A percentile compares a stretch with the other conserved stretches of the same genome.
These are phyloP conservation scores for Suillus lakei DNA, from an alignment of 768 basidiomycete genomes.

Conservation along the genomic window DNA sequence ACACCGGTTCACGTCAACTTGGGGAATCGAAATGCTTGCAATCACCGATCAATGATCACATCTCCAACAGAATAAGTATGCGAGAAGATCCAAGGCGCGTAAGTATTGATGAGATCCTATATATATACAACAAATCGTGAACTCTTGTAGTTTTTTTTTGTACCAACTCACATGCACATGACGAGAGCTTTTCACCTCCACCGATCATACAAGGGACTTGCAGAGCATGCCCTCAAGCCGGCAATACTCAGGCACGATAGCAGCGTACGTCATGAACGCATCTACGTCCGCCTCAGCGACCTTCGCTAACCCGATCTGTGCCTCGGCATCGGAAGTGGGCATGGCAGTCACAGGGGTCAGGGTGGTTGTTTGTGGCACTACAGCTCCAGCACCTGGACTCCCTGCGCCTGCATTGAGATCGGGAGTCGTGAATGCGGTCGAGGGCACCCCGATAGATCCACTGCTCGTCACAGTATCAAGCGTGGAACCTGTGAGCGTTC, in stretches of 20 bases:
- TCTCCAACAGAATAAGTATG: too few species aligned
- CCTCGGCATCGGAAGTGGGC: constrained; percentile 72
- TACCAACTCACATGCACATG: constrained; percentile 10
- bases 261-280: constrained; percentile 84
- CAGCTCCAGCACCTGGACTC: constrained; percentile 36
- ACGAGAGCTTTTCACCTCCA: not conserved
- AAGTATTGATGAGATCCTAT: constrained; percentile 16
- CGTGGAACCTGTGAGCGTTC: constrained; percentile 59
- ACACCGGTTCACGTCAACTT: not conserved
- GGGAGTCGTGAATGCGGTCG: constrained; percentile 65
- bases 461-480: constrained; percentile 36
- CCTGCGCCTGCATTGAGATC: constrained; percentile 47
- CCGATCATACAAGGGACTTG: constrained; percentile 54
- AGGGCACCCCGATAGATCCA: constrained; percentile 44
- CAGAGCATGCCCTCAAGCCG: constrained; percentile 79
- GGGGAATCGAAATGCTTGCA: not conserved
- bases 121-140: constrained; percentile 16
- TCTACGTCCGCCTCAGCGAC: constrained; percentile 85
- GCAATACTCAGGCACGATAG: constrained; percentile 84
- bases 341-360: constrained; percentile 75
- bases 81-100: not conserved
- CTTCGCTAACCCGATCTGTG: constrained; percentile 77
- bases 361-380: constrained; percentile 53
- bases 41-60: too few species aligned
- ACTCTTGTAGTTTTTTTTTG: constrained; percentile 12